Percentiles rank a stretch among this genome's conserved stretches.
Evolutionary conservation across 805 yeast species (phyloP).

Genomic region (Nakazawaea ambrosiae): DNA sequence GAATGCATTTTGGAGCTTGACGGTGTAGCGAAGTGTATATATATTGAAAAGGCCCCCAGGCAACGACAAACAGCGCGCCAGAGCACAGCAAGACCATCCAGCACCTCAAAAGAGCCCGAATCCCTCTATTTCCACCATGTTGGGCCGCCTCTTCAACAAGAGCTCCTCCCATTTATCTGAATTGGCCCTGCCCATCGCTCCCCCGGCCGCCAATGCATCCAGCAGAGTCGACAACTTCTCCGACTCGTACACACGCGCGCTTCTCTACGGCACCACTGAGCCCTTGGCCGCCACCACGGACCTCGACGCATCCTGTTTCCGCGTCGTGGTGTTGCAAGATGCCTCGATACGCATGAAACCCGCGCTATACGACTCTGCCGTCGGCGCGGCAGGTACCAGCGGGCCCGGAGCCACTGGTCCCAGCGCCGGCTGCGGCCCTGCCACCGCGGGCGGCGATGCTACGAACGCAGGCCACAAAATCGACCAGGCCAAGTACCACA

Average conservation of each 20-base stretch:
- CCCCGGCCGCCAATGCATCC: too few species aligned
- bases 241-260: slow-evolving; percentile 37
- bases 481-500: slow-evolving; percentile 30
- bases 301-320: slow-evolving; percentile 26
- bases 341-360: slow-evolving; percentile 44
- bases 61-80: too few species aligned
- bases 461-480: neutral
- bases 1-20: too few species aligned
- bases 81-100: too few species aligned
- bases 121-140: too few species aligned
- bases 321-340: slow-evolving; percentile 44
- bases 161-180: too few species aligned
- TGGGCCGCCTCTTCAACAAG: too few species aligned
- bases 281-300: slow-evolving; percentile 21
- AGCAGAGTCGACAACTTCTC: slow-evolving; percentile 21
- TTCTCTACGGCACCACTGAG: slow-evolving; percentile 34
- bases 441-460: slow-evolving; percentile 13
- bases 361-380: slow-evolving; percentile 40
- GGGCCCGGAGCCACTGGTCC: neutral
- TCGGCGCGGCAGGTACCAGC: too few species aligned
- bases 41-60: too few species aligned
- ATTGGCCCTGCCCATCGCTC: too few species aligned
- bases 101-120: too few species aligned
- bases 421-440: slow-evolving; percentile 1
- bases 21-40: too few species aligned